These are phyloP conservation scores for Penicillium polonicum DNA, from an alignment of 2,329 filamentous ascomycete genomes.

Conservation along the genomic window DNA sequence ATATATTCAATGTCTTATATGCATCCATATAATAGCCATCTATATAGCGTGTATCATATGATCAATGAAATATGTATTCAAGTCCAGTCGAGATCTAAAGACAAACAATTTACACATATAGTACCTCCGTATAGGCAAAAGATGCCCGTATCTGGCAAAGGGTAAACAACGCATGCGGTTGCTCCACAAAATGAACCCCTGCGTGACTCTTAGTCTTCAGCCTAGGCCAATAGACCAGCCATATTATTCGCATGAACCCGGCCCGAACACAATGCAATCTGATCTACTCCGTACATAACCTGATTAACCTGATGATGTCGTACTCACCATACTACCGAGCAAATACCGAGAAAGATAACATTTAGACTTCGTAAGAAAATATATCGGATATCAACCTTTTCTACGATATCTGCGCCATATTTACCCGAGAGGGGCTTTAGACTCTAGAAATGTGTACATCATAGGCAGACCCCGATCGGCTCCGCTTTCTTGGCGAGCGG, in stretches of 20 bases:
- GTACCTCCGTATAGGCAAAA: not conserved
- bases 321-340: not conserved
- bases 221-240: not conserved
- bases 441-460: not conserved
- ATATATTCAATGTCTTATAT: not conserved
- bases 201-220: not conserved
- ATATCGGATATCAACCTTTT: conserved; percentile 12
- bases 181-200: conserved; percentile 10
- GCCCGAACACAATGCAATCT: conserved; percentile 9
- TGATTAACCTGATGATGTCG: not conserved
- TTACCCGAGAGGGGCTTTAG: not conserved
- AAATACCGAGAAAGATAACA: not conserved
- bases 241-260: conserved; percentile 8
- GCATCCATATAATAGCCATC: not conserved
- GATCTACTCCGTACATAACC: not conserved
- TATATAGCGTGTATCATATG: not conserved
- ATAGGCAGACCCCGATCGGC: not conserved
- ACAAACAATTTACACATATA: not conserved
- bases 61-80: not conserved
- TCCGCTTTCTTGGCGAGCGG: conserved; percentile 18
- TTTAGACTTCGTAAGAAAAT: conserved; percentile 13
- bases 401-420: not conserved
- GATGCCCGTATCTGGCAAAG: not conserved
- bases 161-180: conserved; percentile 1
- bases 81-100: not conserved